Evolutionary conservation across 176 grass and related monocot species (phyloP).

Genomic region (Zea luxurians): DNA sequence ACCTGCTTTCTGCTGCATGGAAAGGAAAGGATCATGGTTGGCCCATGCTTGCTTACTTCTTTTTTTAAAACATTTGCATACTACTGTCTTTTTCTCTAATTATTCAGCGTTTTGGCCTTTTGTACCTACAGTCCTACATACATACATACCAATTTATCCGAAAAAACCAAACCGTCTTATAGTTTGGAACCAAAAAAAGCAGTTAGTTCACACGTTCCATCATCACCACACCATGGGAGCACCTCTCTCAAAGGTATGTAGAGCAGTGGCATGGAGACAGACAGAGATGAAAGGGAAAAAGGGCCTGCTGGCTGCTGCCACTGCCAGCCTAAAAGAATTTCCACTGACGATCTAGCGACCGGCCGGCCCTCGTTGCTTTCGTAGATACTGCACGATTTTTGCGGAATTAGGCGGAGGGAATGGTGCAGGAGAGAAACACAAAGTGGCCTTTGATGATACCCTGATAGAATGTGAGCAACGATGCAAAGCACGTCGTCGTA

Average conservation of each 20-base stretch:
- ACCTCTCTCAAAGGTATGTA: slow-evolving; percentile 8
- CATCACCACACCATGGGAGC: slow-evolving; percentile 7
- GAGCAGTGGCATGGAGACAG: neutral
- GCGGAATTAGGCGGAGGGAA: neutral
- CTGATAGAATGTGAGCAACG: slow-evolving; percentile 26
- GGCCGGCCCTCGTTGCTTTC: slow-evolving; percentile 10
- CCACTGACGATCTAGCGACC: neutral
- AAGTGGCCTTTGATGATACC: slow-evolving; percentile 31
- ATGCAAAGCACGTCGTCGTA: slow-evolving; percentile 21
- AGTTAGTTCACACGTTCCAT: slow-evolving; percentile 26
- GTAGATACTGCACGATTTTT: neutral
- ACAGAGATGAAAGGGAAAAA: slow-evolving; percentile 1
- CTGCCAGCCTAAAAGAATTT: slow-evolving; percentile 7
- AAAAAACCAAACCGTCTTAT: neutral
- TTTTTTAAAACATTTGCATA: neutral
- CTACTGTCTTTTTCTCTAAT: neutral
- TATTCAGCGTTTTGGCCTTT: neutral
- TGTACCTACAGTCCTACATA: too few species aligned
- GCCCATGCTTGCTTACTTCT: slow-evolving; percentile 25
- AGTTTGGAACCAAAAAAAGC: neutral
- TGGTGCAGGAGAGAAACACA: slow-evolving; percentile 9
- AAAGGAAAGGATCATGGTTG: slow-evolving; percentile 22
- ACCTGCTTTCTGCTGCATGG: slow-evolving; percentile 35
- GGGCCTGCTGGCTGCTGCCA: neutral
- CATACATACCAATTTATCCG: neutral